Conservation (phyloP, 2,329 filamentous ascomycete species). For the Cladosporium phlei region DNA sequence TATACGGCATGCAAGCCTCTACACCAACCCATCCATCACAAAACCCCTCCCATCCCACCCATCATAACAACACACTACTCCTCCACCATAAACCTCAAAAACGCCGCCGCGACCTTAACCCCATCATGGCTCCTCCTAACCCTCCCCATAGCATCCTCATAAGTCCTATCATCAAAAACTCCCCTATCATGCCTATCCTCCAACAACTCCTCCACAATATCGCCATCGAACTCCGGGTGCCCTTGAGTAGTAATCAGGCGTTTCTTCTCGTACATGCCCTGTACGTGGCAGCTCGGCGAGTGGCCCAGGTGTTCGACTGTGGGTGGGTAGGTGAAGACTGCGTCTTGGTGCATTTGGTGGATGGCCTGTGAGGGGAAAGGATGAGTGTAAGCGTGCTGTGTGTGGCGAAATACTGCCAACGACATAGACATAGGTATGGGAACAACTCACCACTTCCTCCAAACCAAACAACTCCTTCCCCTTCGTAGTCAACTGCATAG, state of each 20-base stretch:
- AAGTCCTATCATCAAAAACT: slow-evolving; percentile 66
- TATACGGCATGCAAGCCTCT: no score
- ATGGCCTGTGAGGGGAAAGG: slow-evolving; percentile 49
- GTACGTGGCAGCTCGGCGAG: slow-evolving; percentile 65
- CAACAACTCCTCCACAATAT: slow-evolving; percentile 67
- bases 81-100: slow-evolving; percentile 71
- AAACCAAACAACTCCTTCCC: slow-evolving; percentile 68
- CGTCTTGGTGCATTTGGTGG: slow-evolving; percentile 84
- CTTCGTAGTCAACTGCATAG: slow-evolving; percentile 61
- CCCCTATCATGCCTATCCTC: slow-evolving; percentile 60
- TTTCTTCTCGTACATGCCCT: slow-evolving; percentile 68
- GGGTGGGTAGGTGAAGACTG: slow-evolving; percentile 60
- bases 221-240: slow-evolving; percentile 74
- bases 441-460: slow-evolving; percentile 52
- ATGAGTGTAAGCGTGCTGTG: neutral
- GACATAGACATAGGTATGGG: neutral
- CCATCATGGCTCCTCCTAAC: slow-evolving; percentile 71
- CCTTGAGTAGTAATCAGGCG: slow-evolving; percentile 74
- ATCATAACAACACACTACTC: no score
- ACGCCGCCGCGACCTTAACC: slow-evolving; percentile 65
- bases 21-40: no score
- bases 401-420: slow-evolving; percentile 6
- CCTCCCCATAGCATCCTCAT: slow-evolving; percentile 62
- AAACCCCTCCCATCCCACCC: no score
- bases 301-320: slow-evolving; percentile 60